phyloP scores from a whole-genome alignment of 2,329 filamentous ascomycete genomes.

The Lecanosticta acicola region DNA sequence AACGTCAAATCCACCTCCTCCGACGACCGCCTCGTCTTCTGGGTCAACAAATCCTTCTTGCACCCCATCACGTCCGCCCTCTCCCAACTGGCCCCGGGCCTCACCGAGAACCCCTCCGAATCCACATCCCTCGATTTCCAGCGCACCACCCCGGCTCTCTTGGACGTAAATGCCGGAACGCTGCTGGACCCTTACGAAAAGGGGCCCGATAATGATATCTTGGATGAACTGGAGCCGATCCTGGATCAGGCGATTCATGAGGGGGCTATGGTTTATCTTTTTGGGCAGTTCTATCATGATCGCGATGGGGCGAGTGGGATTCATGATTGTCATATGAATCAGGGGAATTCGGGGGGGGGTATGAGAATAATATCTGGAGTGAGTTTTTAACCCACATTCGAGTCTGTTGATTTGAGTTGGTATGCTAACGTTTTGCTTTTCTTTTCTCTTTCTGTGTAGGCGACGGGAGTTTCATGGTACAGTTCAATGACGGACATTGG shows the following conservation, averaged over 20 bases:
- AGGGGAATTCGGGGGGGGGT: constrained; percentile 32
- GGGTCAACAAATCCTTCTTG: constrained; percentile 28
- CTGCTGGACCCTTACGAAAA: constrained; percentile 14
- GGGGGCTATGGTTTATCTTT: constrained; percentile 37
- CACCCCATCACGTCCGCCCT: constrained; percentile 27
- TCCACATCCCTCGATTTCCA: constrained; percentile 20
- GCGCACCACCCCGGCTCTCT: constrained; percentile 14
- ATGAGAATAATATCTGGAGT: constrained; percentile 34
- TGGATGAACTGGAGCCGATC: constrained; percentile 34
- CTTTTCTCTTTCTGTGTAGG: no score
- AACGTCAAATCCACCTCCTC: constrained; percentile 32
- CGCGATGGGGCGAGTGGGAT: constrained; percentile 34
- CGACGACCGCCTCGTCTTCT: constrained; percentile 31
- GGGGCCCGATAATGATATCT: constrained; percentile 27
- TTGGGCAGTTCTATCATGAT: constrained; percentile 23
- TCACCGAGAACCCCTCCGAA: constrained; percentile 22
- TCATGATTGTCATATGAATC: constrained; percentile 41
- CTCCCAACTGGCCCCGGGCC: constrained; percentile 22
- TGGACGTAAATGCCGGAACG: constrained; percentile 14
- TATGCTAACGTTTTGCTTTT: no score
- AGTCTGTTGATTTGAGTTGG: no score
- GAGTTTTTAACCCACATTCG: no score
- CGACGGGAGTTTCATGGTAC: constrained; percentile 36
- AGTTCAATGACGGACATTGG: constrained; percentile 35
- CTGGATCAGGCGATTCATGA: constrained; percentile 32